phyloP scores from a whole-genome alignment of 768 basidiomycete species.

The Amanita rubescens region DNA sequence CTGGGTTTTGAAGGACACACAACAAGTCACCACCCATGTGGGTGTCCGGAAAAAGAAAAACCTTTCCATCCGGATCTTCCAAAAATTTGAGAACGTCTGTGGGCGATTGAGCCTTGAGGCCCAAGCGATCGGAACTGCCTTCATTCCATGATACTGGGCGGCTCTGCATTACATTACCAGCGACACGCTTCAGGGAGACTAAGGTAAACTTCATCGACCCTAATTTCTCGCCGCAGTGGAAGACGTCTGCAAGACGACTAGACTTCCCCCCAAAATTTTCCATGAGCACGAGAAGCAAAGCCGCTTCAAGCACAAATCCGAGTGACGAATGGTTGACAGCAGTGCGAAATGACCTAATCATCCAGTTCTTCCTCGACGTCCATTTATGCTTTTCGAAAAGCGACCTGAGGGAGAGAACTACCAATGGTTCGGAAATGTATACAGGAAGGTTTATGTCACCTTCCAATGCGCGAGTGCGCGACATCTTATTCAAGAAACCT shows the following conservation, averaged over 20 bases:
- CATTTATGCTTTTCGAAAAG: constrained; percentile 6
- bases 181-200: constrained; percentile 2
- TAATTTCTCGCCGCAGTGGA: not conserved
- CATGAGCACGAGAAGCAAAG: constrained; percentile 4
- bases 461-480: not conserved
- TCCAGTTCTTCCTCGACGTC: constrained; percentile 5
- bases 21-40: constrained; percentile 5
- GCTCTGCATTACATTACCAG: constrained; percentile 3
- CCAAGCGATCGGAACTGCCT: constrained; percentile 5
- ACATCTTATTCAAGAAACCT: not conserved
- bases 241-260: not conserved
- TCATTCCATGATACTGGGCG: constrained; percentile 6
- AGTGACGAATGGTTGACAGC: not conserved
- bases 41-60: constrained; percentile 7
- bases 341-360: not conserved
- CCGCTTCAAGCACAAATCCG: constrained; percentile 1
- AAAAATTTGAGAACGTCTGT: constrained; percentile 4
- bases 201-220: constrained; percentile 4
- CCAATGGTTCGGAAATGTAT: constrained; percentile 13
- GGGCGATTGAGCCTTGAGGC: constrained; percentile 2
- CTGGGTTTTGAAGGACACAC: constrained; percentile 7
- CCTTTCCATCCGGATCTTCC: constrained; percentile 5
- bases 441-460: constrained; percentile 4
- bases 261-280: constrained; percentile 6
- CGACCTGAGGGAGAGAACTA: constrained; percentile 10